Conservation (phyloP, 1,284 basidiomycete species). For the Microbotryum scabiosae region DNA sequence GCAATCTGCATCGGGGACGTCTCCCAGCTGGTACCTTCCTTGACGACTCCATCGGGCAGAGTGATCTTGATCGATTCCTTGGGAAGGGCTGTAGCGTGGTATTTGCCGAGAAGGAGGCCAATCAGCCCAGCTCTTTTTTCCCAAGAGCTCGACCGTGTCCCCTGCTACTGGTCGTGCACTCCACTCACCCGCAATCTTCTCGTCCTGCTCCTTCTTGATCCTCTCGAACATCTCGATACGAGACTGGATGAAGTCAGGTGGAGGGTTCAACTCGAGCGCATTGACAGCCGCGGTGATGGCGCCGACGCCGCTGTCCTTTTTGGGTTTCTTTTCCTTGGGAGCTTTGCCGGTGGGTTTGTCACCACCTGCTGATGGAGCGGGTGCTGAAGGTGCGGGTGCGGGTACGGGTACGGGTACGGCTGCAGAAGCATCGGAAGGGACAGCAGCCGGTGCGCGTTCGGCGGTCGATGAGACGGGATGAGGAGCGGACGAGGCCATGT, state of each 20-base stretch:
- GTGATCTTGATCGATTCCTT: constrained; percentile 77
- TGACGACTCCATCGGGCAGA: constrained; percentile 74
- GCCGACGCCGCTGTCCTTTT: constrained; percentile 41
- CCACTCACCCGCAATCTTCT: constrained; percentile 60
- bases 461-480: constrained; percentile 41
- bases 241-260: constrained; percentile 78
- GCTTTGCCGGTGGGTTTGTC: constrained; percentile 1
- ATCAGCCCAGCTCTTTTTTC: neutral
- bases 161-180: too few relatives aligned
- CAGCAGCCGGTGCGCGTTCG: constrained; percentile 22
- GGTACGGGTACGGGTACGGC: too few relatives aligned
- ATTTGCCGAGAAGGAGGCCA: neutral
- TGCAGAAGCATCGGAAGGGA: neutral
- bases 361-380: neutral
- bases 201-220: constrained; percentile 77
- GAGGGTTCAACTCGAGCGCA: constrained; percentile 59
- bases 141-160: too few relatives aligned
- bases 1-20: constrained; percentile 93
- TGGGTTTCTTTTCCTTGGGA: constrained; percentile 32
- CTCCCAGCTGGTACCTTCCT: constrained; percentile 84
- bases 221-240: constrained; percentile 85
- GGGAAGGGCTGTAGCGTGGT: constrained; percentile 59
- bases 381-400: neutral
- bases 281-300: constrained; percentile 25
- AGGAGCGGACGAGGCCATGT: constrained; percentile 34